A percentile compares a stretch with the other conserved stretches of the same genome.
Evolutionary conservation across 768 basidiomycete genomes (phyloP).

Genomic region (Neoboletus brunneissimus): DNA sequence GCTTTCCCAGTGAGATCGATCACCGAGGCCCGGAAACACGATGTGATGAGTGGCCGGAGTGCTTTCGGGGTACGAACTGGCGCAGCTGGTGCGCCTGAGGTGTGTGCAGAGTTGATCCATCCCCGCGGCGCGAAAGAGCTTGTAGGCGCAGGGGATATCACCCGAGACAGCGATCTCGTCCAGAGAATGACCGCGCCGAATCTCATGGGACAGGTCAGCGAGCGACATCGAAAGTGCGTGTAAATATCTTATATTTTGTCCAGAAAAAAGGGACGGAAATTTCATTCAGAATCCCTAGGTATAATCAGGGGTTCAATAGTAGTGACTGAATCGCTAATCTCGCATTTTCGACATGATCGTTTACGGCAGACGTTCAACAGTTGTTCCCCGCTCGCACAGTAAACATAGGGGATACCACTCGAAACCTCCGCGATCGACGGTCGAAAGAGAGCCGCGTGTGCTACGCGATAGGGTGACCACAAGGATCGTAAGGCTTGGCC

Average conservation of each 20-base stretch:
- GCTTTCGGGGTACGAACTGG: conserved; percentile 7
- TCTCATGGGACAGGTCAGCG: background rate
- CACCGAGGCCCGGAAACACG: conserved; percentile 17
- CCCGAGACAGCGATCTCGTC: conserved; percentile 5
- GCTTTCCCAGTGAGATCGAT: conserved; percentile 31
- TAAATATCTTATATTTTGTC: too few species aligned
- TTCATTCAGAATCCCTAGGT: background rate
- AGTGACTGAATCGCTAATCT: background rate
- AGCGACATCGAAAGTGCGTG: conserved; percentile 4
- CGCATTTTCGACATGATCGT: background rate
- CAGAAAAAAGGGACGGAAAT: too few species aligned
- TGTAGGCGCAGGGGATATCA: conserved; percentile 20
- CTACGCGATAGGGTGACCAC: background rate
- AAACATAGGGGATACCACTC: background rate
- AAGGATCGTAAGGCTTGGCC: background rate
- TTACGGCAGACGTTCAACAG: background rate
- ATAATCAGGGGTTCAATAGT: background rate
- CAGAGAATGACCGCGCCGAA: conserved; percentile 16
- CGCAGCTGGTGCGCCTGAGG: conserved; percentile 17
- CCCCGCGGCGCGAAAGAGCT: conserved; percentile 15
- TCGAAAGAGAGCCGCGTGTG: background rate
- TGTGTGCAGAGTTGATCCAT: conserved; percentile 20
- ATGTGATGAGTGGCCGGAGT: conserved; percentile 18
- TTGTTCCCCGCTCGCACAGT: too few species aligned
- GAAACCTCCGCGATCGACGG: background rate